These are phyloP conservation scores for Rhodosporidiobolus sp. DNA, from an alignment of 768 basidiomycete species.

Conservation along the genomic window DNA sequence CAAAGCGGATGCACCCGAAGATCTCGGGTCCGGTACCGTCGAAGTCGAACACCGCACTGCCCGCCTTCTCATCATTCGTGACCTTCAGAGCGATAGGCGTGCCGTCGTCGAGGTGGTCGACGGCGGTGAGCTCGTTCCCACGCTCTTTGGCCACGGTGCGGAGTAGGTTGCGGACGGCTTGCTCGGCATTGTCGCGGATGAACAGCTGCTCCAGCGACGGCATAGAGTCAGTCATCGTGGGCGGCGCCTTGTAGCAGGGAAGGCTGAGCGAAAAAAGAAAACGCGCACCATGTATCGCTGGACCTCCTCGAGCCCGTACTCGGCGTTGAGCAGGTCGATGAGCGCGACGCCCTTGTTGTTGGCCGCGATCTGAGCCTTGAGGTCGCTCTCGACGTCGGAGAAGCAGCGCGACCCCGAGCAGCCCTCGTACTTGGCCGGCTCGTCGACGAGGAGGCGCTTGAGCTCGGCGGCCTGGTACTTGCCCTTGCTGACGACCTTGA, in stretches of 20 bases:
- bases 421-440: conserved; percentile 56
- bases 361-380: conserved; percentile 91
- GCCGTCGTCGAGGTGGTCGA: conserved; percentile 84
- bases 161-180: conserved; percentile 76
- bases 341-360: conserved; percentile 60
- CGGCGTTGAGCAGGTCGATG: conserved; percentile 61
- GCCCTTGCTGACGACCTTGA: conserved; percentile 83
- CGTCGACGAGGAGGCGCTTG: conserved; percentile 73
- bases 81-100: conserved; percentile 67
- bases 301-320: conserved; percentile 79
- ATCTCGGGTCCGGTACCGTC: conserved; percentile 50
- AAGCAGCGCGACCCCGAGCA: conserved; percentile 78
- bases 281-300: conserved; percentile 52
- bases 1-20: conserved; percentile 53
- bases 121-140: conserved; percentile 57
- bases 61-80: conserved; percentile 68
- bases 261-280: too few relatives aligned
- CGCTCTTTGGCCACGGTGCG: conserved; percentile 61
- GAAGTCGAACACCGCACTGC: conserved; percentile 83
- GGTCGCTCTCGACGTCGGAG: conserved; percentile 82
- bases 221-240: not conserved
- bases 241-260: not conserved
- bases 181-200: conserved; percentile 83
- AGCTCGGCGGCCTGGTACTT: conserved; percentile 73
- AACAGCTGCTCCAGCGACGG: conserved; percentile 49